These are phyloP conservation scores for Astrocystis sublimbata DNA, from an alignment of 495 filamentous ascomycete genomes.

Conservation along the genomic window DNA sequence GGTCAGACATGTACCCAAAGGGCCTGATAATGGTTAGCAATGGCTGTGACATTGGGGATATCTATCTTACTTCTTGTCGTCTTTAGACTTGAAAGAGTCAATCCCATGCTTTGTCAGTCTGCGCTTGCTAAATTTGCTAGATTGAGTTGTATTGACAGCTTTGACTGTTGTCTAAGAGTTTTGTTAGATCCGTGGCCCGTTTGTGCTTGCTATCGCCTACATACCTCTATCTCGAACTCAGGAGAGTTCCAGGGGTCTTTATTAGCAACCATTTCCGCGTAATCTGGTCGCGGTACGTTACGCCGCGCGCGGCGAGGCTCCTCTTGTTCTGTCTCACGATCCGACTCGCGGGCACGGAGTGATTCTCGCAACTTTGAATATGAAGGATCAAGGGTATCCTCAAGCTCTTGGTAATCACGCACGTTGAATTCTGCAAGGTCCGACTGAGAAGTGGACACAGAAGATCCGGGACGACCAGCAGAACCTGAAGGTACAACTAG, in stretches of 20 bases:
- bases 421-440: not conserved
- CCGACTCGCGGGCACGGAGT: conserved; percentile 12
- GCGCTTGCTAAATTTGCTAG: not conserved
- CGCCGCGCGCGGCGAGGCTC: conserved; percentile 29
- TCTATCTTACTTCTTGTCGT: conserved; percentile 12
- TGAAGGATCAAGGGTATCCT: not conserved
- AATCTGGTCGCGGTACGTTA: conserved; percentile 30
- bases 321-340: conserved; percentile 20
- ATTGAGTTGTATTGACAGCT: not conserved
- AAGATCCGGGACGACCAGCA: not conserved
- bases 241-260: conserved; percentile 31
- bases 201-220: not conserved
- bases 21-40: conserved; percentile 24
- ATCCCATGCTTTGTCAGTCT: conserved; percentile 11
- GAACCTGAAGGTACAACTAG: conserved; percentile 5
- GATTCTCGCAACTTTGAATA: conserved; percentile 5
- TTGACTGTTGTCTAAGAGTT: not conserved
- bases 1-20: conserved; percentile 33
- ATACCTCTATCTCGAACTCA: conserved; percentile 28
- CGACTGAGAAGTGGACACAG: not conserved
- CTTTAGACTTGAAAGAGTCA: not conserved
- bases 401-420: not conserved
- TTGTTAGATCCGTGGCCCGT: not conserved
- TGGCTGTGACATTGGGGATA: not conserved
- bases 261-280: conserved; percentile 32